Evolutionary conservation across 1,139 yeast genomes (phyloP).

Genomic region (Magnusiomyces ingens): DNA sequence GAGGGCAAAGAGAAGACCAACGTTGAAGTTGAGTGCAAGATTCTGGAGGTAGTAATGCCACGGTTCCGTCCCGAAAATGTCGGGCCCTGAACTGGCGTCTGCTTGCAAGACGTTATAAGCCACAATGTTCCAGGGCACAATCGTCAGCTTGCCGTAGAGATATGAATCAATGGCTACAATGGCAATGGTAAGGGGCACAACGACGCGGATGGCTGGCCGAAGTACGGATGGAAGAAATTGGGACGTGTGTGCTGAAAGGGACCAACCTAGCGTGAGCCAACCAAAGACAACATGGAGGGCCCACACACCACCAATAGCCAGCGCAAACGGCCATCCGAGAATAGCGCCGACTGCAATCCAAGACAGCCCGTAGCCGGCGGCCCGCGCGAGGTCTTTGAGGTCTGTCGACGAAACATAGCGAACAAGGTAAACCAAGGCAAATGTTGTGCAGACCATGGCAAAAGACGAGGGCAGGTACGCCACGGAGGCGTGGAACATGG

Average conservation of each 20-base stretch:
- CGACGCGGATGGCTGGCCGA: constrained; percentile 9
- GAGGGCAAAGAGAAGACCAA: constrained; percentile 44
- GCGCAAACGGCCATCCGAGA: constrained; percentile 87
- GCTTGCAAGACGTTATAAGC: constrained; percentile 75
- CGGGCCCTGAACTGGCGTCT: constrained; percentile 66
- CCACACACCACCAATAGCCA: constrained; percentile 43
- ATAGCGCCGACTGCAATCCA: constrained; percentile 62
- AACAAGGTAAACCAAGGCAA: constrained; percentile 45
- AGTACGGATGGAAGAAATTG: constrained; percentile 7
- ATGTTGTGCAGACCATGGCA: constrained; percentile 62
- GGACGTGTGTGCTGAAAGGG: not conserved
- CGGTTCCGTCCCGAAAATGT: constrained; percentile 89
- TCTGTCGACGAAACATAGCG: constrained; percentile 29
- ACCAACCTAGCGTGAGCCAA: not conserved
- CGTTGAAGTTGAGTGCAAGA: constrained; percentile 65
- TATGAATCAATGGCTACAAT: constrained; percentile 51
- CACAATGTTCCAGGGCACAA: constrained; percentile 80
- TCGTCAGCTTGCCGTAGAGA: constrained; percentile 54
- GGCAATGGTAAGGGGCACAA: constrained; percentile 20
- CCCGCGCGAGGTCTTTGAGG: constrained; percentile 23
- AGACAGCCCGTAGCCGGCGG: constrained; percentile 39
- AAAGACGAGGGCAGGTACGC: constrained; percentile 81
- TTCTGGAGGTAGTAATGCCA: constrained; percentile 64
- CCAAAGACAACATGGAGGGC: constrained; percentile 10
- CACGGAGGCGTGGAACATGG: constrained; percentile 80